These are phyloP conservation scores for Naganishia albida DNA, from an alignment of 1,284 basidiomycete species.

Conservation along the genomic window DNA sequence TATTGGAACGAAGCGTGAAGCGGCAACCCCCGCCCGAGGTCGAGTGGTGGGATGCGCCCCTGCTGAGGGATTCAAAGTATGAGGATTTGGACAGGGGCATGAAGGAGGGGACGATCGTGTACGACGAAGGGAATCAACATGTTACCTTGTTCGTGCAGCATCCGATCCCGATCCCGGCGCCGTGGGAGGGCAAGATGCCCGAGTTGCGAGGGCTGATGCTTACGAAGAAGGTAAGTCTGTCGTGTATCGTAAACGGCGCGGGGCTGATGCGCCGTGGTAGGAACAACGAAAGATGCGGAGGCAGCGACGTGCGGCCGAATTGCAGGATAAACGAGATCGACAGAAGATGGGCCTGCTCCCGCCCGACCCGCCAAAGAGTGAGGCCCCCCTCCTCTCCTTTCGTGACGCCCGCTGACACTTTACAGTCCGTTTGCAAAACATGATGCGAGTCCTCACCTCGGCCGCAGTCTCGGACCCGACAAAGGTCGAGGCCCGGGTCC, in stretches of 20 bases:
- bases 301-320: conserved; percentile 79
- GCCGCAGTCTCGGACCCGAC: conserved; percentile 96
- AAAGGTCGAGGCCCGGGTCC: conserved; percentile 90
- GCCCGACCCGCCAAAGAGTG: conserved; percentile 92
- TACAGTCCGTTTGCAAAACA: conserved; percentile 85
- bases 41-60: conserved; percentile 95
- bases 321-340: conserved; percentile 92
- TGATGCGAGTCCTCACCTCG: conserved; percentile 97
- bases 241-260: neutral
- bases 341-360: conserved; percentile 95
- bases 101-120: conserved; percentile 57
- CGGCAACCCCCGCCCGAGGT: conserved; percentile 80
- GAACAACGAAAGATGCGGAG: conserved; percentile 97
- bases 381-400: conserved; percentile 36
- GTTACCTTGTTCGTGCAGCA: conserved; percentile 94
- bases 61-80: conserved; percentile 79
- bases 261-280: conserved; percentile 46
- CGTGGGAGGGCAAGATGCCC: conserved; percentile 76
- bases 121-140: conserved; percentile 57
- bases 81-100: conserved; percentile 62
- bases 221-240: conserved; percentile 69
- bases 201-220: conserved; percentile 80
- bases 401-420: conserved; percentile 6
- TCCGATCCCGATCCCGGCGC: conserved; percentile 89
- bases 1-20: conserved; percentile 81